These are phyloP conservation scores for Dalbergia oliveri DNA, from an alignment of 306 rosid genomes.

Conservation along the genomic window DNA sequence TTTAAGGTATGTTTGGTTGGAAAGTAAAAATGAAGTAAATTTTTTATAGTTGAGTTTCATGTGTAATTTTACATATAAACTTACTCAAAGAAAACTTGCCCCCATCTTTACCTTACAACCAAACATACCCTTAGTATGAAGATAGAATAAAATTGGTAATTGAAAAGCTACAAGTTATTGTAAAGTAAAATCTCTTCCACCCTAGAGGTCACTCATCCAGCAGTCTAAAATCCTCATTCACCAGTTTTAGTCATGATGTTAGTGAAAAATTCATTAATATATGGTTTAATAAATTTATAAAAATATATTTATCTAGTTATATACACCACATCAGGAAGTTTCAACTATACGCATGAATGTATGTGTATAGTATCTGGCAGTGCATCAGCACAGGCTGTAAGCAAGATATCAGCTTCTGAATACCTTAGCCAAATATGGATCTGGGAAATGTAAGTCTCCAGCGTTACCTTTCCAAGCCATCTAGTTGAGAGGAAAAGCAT, in stretches of 20 bases:
- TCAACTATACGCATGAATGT: neutral
- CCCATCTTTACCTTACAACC: no score
- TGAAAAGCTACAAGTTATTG: constrained; percentile 1
- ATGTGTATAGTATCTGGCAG: neutral
- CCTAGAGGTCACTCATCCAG: constrained; percentile 13
- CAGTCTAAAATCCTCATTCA: constrained; percentile 31
- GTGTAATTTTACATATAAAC: no score
- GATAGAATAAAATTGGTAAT: neutral
- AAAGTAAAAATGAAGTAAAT: no score
- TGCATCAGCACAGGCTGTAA: constrained; percentile 24
- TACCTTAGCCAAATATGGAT: constrained; percentile 99
- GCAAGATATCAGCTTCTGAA: constrained; percentile 29
- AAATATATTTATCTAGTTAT: constrained; percentile 16
- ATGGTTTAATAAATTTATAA: constrained; percentile 20
- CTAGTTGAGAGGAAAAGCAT: constrained; percentile 52
- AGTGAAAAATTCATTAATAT: neutral
- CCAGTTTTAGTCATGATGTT: constrained; percentile 24
- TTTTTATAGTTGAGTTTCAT: no score
- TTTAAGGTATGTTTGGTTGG: neutral
- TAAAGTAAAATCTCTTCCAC: constrained; percentile 7
- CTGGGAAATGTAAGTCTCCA: constrained; percentile 97
- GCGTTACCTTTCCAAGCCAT: constrained; percentile 98
- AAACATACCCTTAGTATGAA: neutral
- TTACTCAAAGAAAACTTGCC: no score
- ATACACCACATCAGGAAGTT: neutral